Percentiles rank a stretch among this genome's conserved stretches.
phyloP scores from a whole-genome alignment of 176 grass and related monocot species.

The Musa schizocarpa region DNA sequence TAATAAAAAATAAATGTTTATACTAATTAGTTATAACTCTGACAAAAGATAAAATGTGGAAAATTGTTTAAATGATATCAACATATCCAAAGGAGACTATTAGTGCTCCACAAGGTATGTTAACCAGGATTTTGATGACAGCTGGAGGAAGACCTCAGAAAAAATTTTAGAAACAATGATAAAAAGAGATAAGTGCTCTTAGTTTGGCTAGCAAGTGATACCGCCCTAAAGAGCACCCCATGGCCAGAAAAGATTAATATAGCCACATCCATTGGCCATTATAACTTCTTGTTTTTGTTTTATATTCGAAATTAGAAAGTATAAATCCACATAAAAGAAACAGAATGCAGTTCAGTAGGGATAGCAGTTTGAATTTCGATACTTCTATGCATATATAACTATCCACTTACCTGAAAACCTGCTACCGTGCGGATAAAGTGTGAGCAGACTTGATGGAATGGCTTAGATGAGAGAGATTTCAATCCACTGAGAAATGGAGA shows the following conservation, averaged over 20 bases:
- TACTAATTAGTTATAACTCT: too few species aligned
- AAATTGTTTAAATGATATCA: not conserved
- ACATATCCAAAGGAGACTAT: not conserved
- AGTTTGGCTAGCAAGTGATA: too few species aligned
- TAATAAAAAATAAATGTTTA: too few species aligned
- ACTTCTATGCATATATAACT: not conserved
- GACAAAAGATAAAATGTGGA: too few species aligned
- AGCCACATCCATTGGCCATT: not conserved
- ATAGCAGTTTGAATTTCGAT: not conserved
- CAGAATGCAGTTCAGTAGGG: not conserved
- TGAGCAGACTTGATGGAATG: conserved; percentile 96
- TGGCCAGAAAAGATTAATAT: too few species aligned
- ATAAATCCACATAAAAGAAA: not conserved
- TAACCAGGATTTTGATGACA: too few species aligned
- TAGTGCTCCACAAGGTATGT: too few species aligned
- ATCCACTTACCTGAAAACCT: conserved; percentile 82
- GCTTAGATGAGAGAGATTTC: conserved; percentile 69
- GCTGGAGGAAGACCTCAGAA: not conserved
- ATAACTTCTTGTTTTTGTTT: not conserved
- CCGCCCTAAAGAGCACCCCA: too few species aligned
- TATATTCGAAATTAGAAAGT: not conserved
- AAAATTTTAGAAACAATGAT: not conserved
- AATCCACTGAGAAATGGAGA: conserved; percentile 88
- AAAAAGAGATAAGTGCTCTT: too few species aligned
- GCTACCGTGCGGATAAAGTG: conserved; percentile 94